A percentile compares a stretch with the other conserved stretches of the same genome.
These are phyloP conservation scores for Candida cerambycidarum DNA, from an alignment of 805 yeast species.

Conservation along the genomic window DNA sequence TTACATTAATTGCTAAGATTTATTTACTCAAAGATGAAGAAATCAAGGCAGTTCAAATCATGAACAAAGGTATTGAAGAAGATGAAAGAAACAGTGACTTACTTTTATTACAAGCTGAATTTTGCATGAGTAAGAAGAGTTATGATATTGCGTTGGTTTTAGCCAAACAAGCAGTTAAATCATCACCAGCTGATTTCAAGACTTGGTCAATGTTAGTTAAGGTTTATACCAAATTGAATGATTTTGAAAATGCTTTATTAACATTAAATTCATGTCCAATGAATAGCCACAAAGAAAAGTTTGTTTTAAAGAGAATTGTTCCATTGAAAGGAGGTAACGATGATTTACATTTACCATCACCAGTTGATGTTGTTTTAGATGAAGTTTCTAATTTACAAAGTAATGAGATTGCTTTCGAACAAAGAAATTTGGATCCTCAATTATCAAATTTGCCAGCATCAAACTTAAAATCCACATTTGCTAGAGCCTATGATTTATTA, in stretches of 20 bases:
- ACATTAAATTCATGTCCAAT: constrained; percentile 80
- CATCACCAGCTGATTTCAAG: constrained; percentile 72
- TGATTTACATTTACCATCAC: constrained; percentile 71
- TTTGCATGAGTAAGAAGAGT: constrained; percentile 51
- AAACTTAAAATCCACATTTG: constrained; percentile 52
- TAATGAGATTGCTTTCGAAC: constrained; percentile 63
- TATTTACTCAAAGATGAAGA: constrained; percentile 57
- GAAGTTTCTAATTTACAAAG: constrained; percentile 70
- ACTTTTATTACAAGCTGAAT: constrained; percentile 56
- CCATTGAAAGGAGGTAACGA: constrained; percentile 48
- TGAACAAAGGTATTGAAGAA: constrained; percentile 49
- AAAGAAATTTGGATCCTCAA: constrained; percentile 60
- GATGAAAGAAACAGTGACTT: constrained; percentile 58
- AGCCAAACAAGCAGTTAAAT: constrained; percentile 64
- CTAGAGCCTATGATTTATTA: constrained; percentile 45
- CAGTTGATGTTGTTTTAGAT: constrained; percentile 68
- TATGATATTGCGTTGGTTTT: constrained; percentile 57
- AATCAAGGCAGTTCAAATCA: constrained; percentile 52
- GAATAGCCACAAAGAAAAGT: constrained; percentile 71
- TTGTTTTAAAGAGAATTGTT: constrained; percentile 57
- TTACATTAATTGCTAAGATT: constrained; percentile 54
- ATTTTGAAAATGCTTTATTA: constrained; percentile 69
- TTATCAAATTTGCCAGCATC: constrained; percentile 67
- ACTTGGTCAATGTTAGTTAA: constrained; percentile 71
- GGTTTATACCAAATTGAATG: constrained; percentile 60